Evolutionary conservation across 352 stramenopile species (phyloP).

Genomic region (Pythium volutum): DNA sequence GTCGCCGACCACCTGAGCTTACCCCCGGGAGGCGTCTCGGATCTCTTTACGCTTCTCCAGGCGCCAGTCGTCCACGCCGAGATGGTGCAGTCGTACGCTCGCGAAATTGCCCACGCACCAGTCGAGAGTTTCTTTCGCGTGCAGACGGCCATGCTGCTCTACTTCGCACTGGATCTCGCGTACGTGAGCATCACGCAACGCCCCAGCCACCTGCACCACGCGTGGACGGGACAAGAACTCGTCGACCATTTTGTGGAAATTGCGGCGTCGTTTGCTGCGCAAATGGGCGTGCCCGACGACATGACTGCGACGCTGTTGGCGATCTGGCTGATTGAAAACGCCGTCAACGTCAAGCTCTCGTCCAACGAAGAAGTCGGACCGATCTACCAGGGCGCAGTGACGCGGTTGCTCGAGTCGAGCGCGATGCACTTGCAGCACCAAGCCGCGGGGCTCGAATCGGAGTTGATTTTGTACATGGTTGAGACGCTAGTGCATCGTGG

Average conservation of each 20-base stretch:
- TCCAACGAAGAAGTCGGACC: constrained; percentile 54
- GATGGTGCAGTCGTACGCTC: constrained; percentile 54
- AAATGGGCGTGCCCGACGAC: constrained; percentile 73
- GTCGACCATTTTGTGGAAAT: constrained; percentile 58
- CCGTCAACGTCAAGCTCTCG: constrained; percentile 60
- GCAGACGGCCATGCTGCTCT: constrained; percentile 65
- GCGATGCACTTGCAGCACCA: constrained; percentile 72
- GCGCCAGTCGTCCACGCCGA: constrained; percentile 48
- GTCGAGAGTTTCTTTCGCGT: constrained; percentile 80
- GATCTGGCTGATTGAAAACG: constrained; percentile 81
- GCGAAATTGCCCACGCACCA: constrained; percentile 62
- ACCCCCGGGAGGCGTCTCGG: constrained; percentile 10
- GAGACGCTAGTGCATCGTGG: constrained; percentile 76
- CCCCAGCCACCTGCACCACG: constrained; percentile 23
- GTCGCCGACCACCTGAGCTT: constrained; percentile 41
- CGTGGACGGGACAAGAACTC: constrained; percentile 49
- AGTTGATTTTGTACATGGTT: constrained; percentile 72
- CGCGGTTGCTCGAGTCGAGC: constrained; percentile 63
- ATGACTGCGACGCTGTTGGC: constrained; percentile 81
- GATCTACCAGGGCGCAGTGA: constrained; percentile 64
- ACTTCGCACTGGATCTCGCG: constrained; percentile 73
- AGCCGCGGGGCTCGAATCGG: constrained; percentile 66
- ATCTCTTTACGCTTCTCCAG: constrained; percentile 55
- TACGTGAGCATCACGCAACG: constrained; percentile 43
- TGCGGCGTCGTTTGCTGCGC: constrained; percentile 65